Evolutionary conservation across 306 rosid genomes (phyloP).

Genomic region (Arachis stenosperma): DNA sequence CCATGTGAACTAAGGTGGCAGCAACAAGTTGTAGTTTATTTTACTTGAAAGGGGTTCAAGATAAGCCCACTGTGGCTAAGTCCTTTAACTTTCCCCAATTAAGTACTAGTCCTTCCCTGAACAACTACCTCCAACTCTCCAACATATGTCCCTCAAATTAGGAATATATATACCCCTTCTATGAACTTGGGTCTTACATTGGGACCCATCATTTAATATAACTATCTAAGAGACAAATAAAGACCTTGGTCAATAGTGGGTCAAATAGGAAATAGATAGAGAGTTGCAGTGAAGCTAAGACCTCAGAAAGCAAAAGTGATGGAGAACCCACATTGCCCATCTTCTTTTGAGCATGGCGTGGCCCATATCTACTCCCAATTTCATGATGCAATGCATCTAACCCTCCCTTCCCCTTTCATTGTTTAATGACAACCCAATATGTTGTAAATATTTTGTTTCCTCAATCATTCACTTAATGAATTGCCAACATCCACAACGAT

Average conservation of each 20-base stretch:
- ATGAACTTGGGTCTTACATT: conserved; percentile 36
- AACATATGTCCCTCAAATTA: conserved; percentile 42
- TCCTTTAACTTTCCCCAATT: conserved; percentile 66
- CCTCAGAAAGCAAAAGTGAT: conserved; percentile 35
- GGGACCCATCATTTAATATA: conserved; percentile 1
- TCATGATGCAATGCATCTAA: conserved; percentile 67
- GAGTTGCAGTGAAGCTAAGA: conserved; percentile 41
- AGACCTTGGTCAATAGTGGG: conserved; percentile 56
- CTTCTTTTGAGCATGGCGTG: conserved; percentile 48
- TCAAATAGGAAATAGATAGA: conserved; percentile 49
- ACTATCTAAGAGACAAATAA: conserved; percentile 49
- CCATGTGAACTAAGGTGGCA: too few relatives aligned
- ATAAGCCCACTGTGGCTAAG: conserved; percentile 31
- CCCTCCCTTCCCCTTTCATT: conserved; percentile 48
- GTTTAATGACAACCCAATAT: conserved; percentile 36
- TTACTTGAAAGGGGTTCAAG: conserved; percentile 27
- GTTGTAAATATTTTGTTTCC: conserved; percentile 20
- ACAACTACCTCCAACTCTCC: conserved; percentile 32
- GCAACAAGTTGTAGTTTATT: not conserved
- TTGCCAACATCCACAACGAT: conserved; percentile 66
- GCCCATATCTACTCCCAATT: conserved; percentile 51
- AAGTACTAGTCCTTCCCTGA: conserved; percentile 27
- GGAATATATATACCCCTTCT: conserved; percentile 20
- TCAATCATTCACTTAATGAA: conserved; percentile 67
- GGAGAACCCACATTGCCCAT: conserved; percentile 58